Base-by-base conservation (phyloP, 2,329 filamentous ascomycete genomes). In the Aspergillus udagawae region DNA sequence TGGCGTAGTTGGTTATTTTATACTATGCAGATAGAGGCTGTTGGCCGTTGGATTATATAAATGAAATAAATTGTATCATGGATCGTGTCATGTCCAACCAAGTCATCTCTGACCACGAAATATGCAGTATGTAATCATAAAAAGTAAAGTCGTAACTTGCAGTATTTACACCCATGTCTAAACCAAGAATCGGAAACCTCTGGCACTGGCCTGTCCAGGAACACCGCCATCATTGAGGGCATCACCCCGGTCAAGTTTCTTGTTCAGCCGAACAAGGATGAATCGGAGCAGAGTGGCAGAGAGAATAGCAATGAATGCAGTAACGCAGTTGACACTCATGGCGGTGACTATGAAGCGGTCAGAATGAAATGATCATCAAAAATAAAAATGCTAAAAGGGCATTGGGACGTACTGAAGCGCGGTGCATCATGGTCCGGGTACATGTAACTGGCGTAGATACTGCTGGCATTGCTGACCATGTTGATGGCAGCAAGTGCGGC, bases 401-500 rank as follows among this genome's bases (percentile, higher is more conserved):
- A 62, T 76, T 38, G 65, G 71, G 4, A 65, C 67, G 25, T 69
- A 75, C 70, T 59, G 58, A 77, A 78, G 27, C 73, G 65, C 8
- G 76, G 76, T 5, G 65, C 70, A 45, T 73, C 71, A 23, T 63
- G 67, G 59, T 83, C 76, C 17, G 82, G 82, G 64, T 90, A 90
- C 80, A 89, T 83, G 65, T 88, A 89, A 55, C 79, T 82, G 0
- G 86, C 85, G 66, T 88, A 92, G 62, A 92, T 92, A 50, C 82
- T 85, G 45, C 83, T 84, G 10, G 81, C 79, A 69, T 92, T 91
- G 20, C 82, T 84, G 9, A 90, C 79, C 2, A 86, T 86, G 67
- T 93, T 93, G 73, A 92, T 90, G 60, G 88, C 86, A 1, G 89
- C 90, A 4, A 93, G 71, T 0, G 88, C 88, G 0, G 88, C 84